Percentiles rank a stretch among this genome's conserved stretches.
Conservation (phyloP, 192 early-diverging fungal genomes). For the Coemansia sp. region DNA sequence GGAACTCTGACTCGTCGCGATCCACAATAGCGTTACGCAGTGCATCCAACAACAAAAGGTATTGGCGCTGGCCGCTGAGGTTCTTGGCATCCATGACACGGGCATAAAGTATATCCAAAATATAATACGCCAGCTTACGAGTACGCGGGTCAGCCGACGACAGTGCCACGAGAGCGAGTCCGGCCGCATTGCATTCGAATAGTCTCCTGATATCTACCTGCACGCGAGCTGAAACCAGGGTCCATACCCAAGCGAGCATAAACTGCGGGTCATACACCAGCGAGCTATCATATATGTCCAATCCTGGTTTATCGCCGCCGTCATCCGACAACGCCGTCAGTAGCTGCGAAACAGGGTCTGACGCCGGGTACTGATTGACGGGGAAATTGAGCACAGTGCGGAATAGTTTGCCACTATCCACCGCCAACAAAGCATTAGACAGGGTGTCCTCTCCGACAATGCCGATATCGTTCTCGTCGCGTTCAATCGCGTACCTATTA, state of each 20-base stretch:
- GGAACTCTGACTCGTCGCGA: constrained; percentile 19
- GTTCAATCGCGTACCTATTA: constrained; percentile 34
- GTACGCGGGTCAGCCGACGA: constrained; percentile 30
- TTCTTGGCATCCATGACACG: constrained; percentile 9
- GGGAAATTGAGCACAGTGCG: constrained; percentile 45
- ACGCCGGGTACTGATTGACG: neutral
- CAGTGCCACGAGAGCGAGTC: constrained; percentile 40
- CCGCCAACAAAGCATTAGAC: constrained; percentile 22
- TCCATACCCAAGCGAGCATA: constrained; percentile 47
- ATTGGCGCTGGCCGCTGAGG: constrained; percentile 33
- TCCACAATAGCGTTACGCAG: constrained; percentile 46
- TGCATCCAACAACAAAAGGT: constrained; percentile 35
- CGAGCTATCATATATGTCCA: neutral
- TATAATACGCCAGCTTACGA: constrained; percentile 48
- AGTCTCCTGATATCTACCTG: constrained; percentile 24
- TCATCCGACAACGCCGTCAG: neutral
- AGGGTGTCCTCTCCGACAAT: constrained; percentile 37
- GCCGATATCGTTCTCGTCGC: constrained; percentile 49
- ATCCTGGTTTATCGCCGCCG: neutral
- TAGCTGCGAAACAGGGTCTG: constrained; percentile 9
- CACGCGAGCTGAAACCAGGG: constrained; percentile 26
- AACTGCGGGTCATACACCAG: constrained; percentile 37
- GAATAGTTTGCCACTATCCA: constrained; percentile 32
- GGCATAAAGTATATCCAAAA: constrained; percentile 31
- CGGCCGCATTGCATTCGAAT: constrained; percentile 37